Evolutionary conservation across 306 rosid species (phyloP).

Genomic region (Oemleria cerasiformis): DNA sequence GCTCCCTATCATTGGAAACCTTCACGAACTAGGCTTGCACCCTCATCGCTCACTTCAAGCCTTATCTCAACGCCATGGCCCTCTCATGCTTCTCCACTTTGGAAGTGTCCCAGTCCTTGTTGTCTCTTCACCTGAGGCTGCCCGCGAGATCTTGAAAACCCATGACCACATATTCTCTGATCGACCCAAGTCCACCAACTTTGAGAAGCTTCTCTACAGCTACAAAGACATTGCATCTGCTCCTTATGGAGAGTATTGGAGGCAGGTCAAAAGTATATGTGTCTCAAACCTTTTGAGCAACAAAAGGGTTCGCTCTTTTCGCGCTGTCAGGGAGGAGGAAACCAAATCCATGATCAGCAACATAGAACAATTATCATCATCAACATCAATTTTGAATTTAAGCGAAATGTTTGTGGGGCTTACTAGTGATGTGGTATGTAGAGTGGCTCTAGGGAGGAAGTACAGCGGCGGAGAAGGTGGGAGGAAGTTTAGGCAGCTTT

Average conservation of each 20-base stretch:
- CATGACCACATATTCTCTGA: slow-evolving; percentile 33
- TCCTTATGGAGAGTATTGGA: slow-evolving; percentile 37
- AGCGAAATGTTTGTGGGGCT: slow-evolving; percentile 27
- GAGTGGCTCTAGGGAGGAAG: slow-evolving; percentile 56
- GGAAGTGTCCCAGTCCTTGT: slow-evolving; percentile 38
- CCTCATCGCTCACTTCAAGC: slow-evolving; percentile 40
- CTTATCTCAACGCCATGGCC: slow-evolving; percentile 39
- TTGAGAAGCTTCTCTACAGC: background rate
- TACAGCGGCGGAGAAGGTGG: slow-evolving; percentile 28
- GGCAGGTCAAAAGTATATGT: no score
- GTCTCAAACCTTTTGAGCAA: no score
- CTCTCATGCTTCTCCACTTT: slow-evolving; percentile 44
- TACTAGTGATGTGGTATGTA: slow-evolving; percentile 40
- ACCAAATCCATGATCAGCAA: background rate
- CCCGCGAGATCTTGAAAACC: slow-evolving; percentile 40
- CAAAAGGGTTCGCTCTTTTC: no score
- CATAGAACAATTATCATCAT: slow-evolving; percentile 23
- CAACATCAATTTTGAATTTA: slow-evolving; percentile 28
- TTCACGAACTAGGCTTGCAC: slow-evolving; percentile 38
- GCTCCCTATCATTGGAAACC: slow-evolving; percentile 48
- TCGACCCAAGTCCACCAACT: background rate
- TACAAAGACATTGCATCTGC: background rate
- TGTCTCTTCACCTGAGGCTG: slow-evolving; percentile 35
- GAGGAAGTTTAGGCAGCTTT: slow-evolving; percentile 21
- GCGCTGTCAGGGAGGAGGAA: no score